Conservation (phyloP, 768 basidiomycete species). For the Pleurotus djamor region DNA sequence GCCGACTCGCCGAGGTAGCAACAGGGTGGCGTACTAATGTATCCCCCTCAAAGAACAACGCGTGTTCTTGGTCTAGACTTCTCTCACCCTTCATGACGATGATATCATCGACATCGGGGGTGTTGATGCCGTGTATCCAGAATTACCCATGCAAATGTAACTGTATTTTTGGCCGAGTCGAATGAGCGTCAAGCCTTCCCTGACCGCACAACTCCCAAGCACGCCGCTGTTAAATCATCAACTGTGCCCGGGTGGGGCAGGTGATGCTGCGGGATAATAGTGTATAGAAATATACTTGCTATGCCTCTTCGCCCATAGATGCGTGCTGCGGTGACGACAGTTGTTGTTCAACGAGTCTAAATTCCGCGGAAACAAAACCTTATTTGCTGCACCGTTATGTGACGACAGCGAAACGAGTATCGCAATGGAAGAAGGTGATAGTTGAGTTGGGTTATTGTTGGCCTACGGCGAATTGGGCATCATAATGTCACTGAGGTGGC, state of each 20-base stretch:
- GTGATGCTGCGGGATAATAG: background rate
- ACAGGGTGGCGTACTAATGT: slow-evolving; percentile 4
- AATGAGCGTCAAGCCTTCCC: slow-evolving; percentile 2
- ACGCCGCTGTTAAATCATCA: background rate
- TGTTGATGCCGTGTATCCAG: background rate
- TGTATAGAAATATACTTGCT: background rate
- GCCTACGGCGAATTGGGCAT: background rate
- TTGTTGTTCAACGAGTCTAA: background rate
- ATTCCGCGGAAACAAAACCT: background rate
- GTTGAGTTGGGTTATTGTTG: background rate
- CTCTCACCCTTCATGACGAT: background rate
- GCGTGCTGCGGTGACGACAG: slow-evolving; percentile 5
- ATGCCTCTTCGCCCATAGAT: background rate
- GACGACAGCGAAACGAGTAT: too few species aligned
- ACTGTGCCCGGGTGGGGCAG: slow-evolving; percentile 1
- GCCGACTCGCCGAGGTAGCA: slow-evolving; percentile 2
- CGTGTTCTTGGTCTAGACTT: background rate
- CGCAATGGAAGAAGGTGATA: background rate
- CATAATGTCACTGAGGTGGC: background rate
- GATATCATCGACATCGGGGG: slow-evolving; percentile 3
- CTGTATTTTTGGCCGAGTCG: slow-evolving; percentile 4
- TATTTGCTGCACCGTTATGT: too few species aligned
- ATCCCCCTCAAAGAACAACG: background rate
- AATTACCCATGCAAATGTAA: background rate
- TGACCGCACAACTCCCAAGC: slow-evolving; percentile 6